Evolutionary conservation across 1,284 basidiomycete species (phyloP).

Genomic region (Cystobasidium pallidum): DNA sequence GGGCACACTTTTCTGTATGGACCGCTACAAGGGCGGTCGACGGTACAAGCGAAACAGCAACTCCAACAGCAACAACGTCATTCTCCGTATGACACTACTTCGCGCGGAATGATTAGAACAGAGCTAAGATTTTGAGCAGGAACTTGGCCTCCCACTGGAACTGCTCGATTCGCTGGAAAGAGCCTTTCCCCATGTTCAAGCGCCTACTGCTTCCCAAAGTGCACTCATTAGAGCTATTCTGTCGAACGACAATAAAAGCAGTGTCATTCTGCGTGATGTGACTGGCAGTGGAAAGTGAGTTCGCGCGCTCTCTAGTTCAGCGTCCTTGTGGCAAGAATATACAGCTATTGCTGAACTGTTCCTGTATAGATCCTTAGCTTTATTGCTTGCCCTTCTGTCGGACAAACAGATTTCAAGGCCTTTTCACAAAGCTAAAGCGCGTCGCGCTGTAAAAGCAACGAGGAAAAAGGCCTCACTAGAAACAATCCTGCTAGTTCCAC

Average conservation of each 20-base stretch:
- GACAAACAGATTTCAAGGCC: not conserved
- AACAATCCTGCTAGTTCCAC: slow-evolving; percentile 34
- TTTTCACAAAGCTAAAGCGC: slow-evolving; percentile 9
- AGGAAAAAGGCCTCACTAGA: slow-evolving; percentile 11
- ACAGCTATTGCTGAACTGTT: not conserved
- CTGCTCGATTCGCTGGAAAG: slow-evolving; percentile 19
- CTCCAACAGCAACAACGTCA: not conserved
- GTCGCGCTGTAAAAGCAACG: not conserved
- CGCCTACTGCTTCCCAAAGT: slow-evolving; percentile 26
- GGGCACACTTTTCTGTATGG: slow-evolving; percentile 14
- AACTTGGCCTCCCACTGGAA: slow-evolving; percentile 26
- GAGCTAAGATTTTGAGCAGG: slow-evolving; percentile 8
- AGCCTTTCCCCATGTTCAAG: slow-evolving; percentile 29
- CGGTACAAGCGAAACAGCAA: not conserved
- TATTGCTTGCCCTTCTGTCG: slow-evolving; percentile 31
- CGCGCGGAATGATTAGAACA: not conserved
- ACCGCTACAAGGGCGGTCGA: not conserved
- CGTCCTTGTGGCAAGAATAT: not conserved
- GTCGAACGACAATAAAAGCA: not conserved
- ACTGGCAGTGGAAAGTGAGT: slow-evolving; percentile 42
- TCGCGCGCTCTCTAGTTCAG: not conserved
- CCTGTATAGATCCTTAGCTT: slow-evolving; percentile 24
- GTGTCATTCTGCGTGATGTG: slow-evolving; percentile 38
- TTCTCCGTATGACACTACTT: not conserved
- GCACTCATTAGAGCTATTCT: slow-evolving; percentile 27